Base-by-base conservation (phyloP, 2,329 filamentous ascomycete species). In the Fusarium denticulatum region DNA sequence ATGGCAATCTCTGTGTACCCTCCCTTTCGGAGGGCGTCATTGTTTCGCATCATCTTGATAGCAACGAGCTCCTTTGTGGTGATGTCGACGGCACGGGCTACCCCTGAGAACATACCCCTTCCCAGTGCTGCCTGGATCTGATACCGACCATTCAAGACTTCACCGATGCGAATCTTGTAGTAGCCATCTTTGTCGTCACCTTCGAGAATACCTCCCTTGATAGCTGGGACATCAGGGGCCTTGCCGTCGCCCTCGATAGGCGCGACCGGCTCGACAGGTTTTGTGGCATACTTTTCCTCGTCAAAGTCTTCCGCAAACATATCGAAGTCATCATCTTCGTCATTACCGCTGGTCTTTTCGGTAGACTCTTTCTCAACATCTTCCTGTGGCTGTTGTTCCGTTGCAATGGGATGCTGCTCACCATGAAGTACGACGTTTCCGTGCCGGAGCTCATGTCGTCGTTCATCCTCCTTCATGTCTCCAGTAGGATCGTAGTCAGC, bases 31-130 rank as follows among this genome's bases (percentile, higher is more conserved):
- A 98, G 92, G 18, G 94, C 93, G 79, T 97, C 95, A 78, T 99
- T 98, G 82, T 97, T 97, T 72, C 96, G 93, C 83, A 98, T 97
- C 77, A 99, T 96, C 84, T 99, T 99, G 87, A 99, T 93, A 30
- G 96, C 96, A 37, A 98, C 95, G n/a, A 93, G 82, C 76, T 90
- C 89, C 78, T 91, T 92, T 65, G 88, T 93, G 55, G 90, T 90
- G 28, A 92, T 89, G 82, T 98, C 95, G 71, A 90, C 88, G 28
- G 96, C 96, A 73, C 94, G 91, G 60, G 96, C 94, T n/a, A 99
- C 96, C 14, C 94, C 95, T 1, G 96, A 97, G 81, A 98, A 99
- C 88, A 98, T 97, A 77, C 96, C 96, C 82, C 94, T 95, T 72
- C 96, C 96, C 28, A 99, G 88, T 59, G 92, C 92, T 66, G 95